Conservation (phyloP, 116 monocot genomes). For the Cymodocea nodosa region DNA sequence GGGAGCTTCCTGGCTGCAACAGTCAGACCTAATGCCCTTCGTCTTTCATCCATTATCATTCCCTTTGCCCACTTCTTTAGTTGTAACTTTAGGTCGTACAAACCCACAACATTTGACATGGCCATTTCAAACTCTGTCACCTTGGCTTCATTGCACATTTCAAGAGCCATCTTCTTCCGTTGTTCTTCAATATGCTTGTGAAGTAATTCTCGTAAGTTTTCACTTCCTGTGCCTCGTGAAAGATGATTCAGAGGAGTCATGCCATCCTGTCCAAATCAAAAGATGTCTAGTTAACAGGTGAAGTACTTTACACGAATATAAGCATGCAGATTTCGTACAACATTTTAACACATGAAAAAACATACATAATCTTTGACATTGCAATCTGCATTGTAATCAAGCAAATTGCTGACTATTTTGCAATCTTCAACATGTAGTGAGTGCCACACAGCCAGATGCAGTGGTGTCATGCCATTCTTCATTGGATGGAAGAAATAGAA, state of each 20-base stretch:
- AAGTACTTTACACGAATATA: not conserved
- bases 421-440: constrained; percentile 42
- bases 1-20: constrained; percentile 58
- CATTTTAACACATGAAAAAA: not conserved
- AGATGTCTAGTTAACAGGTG: not conserved
- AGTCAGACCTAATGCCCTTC: constrained; percentile 57
- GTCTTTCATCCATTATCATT: constrained; percentile 89
- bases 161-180: constrained; percentile 45
- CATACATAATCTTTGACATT: constrained; percentile 59
- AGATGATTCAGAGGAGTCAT: constrained; percentile 71
- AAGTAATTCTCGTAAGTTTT: constrained; percentile 52
- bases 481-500: constrained; percentile 3
- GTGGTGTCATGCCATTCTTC: constrained; percentile 96
- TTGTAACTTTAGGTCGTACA: constrained; percentile 63
- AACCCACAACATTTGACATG: constrained; percentile 60
- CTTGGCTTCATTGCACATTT: constrained; percentile 40
- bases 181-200: constrained; percentile 48
- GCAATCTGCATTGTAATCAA: constrained; percentile 63
- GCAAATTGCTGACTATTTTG: constrained; percentile 43
- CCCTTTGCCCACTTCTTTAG: constrained; percentile 79
- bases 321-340: not conserved
- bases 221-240: constrained; percentile 17
- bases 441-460: constrained; percentile 94
- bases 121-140: constrained; percentile 70
- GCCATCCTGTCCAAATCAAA: constrained; percentile 38